phyloP scores from a whole-genome alignment of 805 yeast species.

The Phaffomyces thermotolerans region DNA sequence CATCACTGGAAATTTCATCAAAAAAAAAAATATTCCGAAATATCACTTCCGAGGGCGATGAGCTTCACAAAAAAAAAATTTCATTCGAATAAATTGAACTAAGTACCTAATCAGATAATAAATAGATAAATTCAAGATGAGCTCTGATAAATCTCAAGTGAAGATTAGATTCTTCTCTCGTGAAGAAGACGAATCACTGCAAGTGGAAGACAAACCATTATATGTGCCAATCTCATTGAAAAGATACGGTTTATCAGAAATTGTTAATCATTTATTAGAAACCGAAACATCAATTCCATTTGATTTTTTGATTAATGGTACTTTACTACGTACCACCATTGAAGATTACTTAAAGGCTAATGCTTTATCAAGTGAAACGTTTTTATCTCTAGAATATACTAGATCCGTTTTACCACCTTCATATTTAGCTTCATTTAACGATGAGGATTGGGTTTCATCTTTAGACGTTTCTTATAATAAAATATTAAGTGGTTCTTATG shows the following conservation, averaged over 20 bases:
- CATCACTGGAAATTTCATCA: no score
- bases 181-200: constrained; percentile 67
- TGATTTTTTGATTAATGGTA: constrained; percentile 86
- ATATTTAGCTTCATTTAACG: constrained; percentile 75
- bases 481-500: constrained; percentile 86
- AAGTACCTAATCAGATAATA: no score
- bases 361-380: constrained; percentile 78
- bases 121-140: background rate
- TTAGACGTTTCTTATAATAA: constrained; percentile 36
- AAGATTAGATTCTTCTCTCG: constrained; percentile 81
- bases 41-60: no score
- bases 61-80: background rate
- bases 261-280: constrained; percentile 79
- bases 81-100: background rate
- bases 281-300: constrained; percentile 72
- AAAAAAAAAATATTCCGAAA: background rate
- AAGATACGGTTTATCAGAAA: constrained; percentile 89
- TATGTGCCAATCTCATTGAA: constrained; percentile 82
- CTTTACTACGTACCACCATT: constrained; percentile 67
- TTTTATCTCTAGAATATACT: constrained; percentile 79
- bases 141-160: constrained; percentile 49
- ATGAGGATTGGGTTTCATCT: constrained; percentile 94
- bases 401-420: constrained; percentile 94
- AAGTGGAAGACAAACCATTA: constrained; percentile 77
- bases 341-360: constrained; percentile 70